phyloP scores from a whole-genome alignment of 257 asterid genomes.

The Craterostigma plantagineum region DNA sequence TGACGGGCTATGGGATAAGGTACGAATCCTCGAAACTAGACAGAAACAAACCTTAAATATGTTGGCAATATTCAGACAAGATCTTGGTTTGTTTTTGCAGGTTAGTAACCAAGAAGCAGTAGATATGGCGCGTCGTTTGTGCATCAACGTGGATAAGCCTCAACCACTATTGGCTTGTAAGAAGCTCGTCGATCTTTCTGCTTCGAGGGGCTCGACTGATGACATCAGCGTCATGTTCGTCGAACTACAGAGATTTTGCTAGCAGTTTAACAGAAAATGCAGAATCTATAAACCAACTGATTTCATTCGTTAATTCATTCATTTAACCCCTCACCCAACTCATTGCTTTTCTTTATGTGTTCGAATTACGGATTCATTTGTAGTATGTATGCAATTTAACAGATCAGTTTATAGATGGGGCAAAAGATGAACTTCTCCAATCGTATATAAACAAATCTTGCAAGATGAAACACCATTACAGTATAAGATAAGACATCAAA shows the following conservation, averaged over 20 bases:
- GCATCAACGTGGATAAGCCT: constrained; percentile 20
- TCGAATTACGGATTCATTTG: no score
- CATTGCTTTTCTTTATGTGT: no score
- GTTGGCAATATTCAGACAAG: not conserved
- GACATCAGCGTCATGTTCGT: constrained; percentile 54
- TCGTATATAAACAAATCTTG: no score
- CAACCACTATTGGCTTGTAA: constrained; percentile 38
- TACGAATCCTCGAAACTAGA: constrained; percentile 5
- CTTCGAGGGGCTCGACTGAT: constrained; percentile 50
- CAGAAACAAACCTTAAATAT: not conserved
- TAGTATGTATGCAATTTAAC: no score
- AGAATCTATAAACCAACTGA: no score
- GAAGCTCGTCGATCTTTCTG: constrained; percentile 48
- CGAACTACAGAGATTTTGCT: constrained; percentile 11
- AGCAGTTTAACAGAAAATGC: no score
- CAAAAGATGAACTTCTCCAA: no score
- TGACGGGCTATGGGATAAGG: constrained; percentile 94
- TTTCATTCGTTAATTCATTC: no score
- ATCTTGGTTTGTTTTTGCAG: constrained; percentile 16
- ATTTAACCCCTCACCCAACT: no score
- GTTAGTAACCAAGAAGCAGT: constrained; percentile 78
- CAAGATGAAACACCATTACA: no score
- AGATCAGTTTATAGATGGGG: no score
- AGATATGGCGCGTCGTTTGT: constrained; percentile 29
- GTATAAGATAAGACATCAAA: no score